Evolutionary conservation across 208 protist species (phyloP).

Genomic region (Trypanosoma scelopori): DNA sequence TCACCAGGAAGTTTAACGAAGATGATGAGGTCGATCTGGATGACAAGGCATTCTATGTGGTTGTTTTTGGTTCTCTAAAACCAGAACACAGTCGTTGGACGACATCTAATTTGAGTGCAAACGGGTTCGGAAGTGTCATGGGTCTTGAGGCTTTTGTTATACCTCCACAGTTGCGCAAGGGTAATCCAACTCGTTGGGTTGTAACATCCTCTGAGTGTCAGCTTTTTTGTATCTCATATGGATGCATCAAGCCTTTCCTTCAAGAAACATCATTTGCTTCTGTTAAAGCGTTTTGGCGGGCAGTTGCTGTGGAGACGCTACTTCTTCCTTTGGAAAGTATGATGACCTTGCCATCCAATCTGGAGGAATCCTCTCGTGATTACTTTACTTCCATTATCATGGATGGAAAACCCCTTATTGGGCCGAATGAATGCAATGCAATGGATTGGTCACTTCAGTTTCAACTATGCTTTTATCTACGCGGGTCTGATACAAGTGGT

Average conservation of each 20-base stretch:
- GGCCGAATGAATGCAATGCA: constrained; percentile 55
- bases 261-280: constrained; percentile 68
- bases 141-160: constrained; percentile 63
- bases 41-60: constrained; percentile 66
- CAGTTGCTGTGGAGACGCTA: constrained; percentile 67
- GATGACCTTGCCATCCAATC: constrained; percentile 48
- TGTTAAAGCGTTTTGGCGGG: constrained; percentile 77
- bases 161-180: constrained; percentile 42
- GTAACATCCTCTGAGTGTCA: constrained; percentile 67
- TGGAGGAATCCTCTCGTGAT: constrained; percentile 51
- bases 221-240: constrained; percentile 70
- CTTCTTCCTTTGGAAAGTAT: constrained; percentile 54
- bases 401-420: constrained; percentile 69
- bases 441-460: constrained; percentile 56
- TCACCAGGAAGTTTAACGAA: constrained; percentile 57
- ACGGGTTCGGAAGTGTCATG: constrained; percentile 67
- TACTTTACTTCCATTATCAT: constrained; percentile 54
- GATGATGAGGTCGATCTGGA: constrained; percentile 61
- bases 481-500: constrained; percentile 54
- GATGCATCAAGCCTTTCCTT: constrained; percentile 72
- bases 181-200: constrained; percentile 55
- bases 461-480: constrained; percentile 79
- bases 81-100: constrained; percentile 67
- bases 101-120: constrained; percentile 46
- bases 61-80: constrained; percentile 71